Percentiles rank a stretch among this genome's conserved stretches.
Evolutionary conservation across 495 filamentous ascomycete species (phyloP).

Genomic region (Elaphomyces granulatus): DNA sequence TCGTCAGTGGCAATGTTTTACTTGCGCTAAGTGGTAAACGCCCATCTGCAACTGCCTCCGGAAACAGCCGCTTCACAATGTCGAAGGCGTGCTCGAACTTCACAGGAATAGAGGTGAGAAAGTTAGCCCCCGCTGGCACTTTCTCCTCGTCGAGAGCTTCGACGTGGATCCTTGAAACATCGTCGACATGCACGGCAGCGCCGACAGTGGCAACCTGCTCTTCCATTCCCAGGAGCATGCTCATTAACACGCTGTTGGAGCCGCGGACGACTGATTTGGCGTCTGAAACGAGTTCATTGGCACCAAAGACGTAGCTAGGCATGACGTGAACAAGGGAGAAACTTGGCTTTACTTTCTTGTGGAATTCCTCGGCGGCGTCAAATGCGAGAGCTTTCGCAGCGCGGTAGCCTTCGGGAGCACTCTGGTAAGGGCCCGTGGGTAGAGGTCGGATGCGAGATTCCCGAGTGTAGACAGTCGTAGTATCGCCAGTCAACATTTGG

Average conservation of each 20-base stretch:
- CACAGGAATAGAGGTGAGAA: conserved; percentile 11
- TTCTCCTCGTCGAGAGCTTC: conserved; percentile 8
- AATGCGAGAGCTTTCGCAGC: conserved; percentile 21
- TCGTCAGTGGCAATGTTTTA: conserved; percentile 3
- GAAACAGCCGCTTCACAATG: conserved; percentile 26
- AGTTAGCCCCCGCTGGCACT: conserved; percentile 10
- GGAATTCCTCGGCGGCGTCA: conserved; percentile 12
- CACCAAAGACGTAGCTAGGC: conserved; percentile 12
- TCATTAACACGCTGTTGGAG: not conserved
- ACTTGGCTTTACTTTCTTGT: conserved; percentile 6
- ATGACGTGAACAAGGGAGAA: conserved; percentile 15
- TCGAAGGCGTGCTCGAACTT: conserved; percentile 32
- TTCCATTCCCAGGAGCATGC: not conserved
- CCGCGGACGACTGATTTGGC: not conserved
- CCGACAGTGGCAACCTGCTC: too few species aligned
- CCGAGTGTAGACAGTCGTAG: not conserved
- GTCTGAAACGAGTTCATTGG: conserved; percentile 8
- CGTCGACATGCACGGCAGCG: conserved; percentile 15
- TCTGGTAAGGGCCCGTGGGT: conserved; percentile 4
- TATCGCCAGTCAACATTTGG: conserved; percentile 7
- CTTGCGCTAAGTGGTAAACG: conserved; percentile 25
- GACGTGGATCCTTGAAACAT: conserved; percentile 16
- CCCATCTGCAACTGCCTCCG: conserved; percentile 24
- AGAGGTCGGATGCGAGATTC: conserved; percentile 5
- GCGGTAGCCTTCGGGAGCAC: conserved; percentile 16